Conservation (phyloP, 1,284 basidiomycete genomes). For the Butyriboletus appendiculatus region DNA sequence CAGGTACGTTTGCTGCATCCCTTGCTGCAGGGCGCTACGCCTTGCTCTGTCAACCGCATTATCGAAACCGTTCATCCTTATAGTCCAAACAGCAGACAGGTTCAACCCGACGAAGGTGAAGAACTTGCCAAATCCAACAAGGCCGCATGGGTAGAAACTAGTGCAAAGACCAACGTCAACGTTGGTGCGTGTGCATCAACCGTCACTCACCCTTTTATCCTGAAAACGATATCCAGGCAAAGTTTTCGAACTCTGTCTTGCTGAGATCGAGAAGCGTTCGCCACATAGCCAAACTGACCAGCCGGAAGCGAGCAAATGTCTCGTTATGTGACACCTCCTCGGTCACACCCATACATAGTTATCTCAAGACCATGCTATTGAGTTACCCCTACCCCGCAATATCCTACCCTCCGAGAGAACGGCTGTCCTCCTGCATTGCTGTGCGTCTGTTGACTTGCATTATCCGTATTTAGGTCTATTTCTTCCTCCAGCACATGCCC, state of each 20-base stretch:
- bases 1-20: slow-evolving; percentile 50
- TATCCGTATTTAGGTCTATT: slow-evolving; percentile 38
- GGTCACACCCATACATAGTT: slow-evolving; percentile 16
- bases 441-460: slow-evolving; percentile 37
- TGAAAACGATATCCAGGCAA: slow-evolving; percentile 51
- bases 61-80: slow-evolving; percentile 29
- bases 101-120: slow-evolving; percentile 73
- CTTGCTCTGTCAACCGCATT: slow-evolving; percentile 12
- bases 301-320: slow-evolving; percentile 59
- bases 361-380: slow-evolving; percentile 25
- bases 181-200: slow-evolving; percentile 61
- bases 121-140: slow-evolving; percentile 73
- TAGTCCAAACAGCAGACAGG: slow-evolving; percentile 61
- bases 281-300: slow-evolving; percentile 59
- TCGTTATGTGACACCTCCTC: slow-evolving; percentile 60
- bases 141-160: slow-evolving; percentile 86
- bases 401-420: slow-evolving; percentile 26
- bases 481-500: slow-evolving; percentile 19
- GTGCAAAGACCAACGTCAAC: slow-evolving; percentile 87
- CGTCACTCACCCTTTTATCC: slow-evolving; percentile 4
- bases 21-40: slow-evolving; percentile 12
- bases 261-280: slow-evolving; percentile 80
- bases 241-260: slow-evolving; percentile 88
- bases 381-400: slow-evolving; percentile 36
- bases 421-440: slow-evolving; percentile 30